A percentile compares a stretch with the other conserved stretches of the same genome.
Evolutionary conservation across 2,329 filamentous ascomycete genomes (phyloP).

Genomic region (Trichoderma endophyticum): DNA sequence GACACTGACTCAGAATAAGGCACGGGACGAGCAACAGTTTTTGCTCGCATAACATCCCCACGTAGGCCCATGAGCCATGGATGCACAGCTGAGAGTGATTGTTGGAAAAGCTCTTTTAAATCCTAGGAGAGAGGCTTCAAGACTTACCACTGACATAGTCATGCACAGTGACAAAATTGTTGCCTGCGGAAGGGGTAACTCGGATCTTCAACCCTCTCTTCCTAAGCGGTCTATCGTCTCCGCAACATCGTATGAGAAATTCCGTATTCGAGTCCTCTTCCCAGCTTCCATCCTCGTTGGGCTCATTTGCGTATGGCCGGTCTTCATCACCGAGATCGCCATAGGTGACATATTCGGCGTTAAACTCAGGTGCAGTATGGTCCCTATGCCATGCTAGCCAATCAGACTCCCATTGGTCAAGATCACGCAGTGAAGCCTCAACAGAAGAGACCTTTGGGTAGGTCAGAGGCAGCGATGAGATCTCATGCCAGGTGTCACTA

Average conservation of each 20-base stretch:
- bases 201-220: not conserved
- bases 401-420: not conserved
- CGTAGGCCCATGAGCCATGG: not conserved
- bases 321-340: slow-evolving; percentile 1
- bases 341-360: not conserved
- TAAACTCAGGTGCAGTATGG: not conserved
- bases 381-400: slow-evolving; percentile 7
- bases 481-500: not conserved
- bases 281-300: not conserved
- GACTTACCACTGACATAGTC: not conserved
- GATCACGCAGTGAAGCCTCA: not conserved
- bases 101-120: not conserved
- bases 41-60: not conserved
- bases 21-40: not conserved
- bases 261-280: not conserved
- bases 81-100: not conserved
- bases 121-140: not conserved
- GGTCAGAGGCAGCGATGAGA: not conserved
- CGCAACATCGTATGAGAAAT: slow-evolving; percentile 6
- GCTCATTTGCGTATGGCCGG: not conserved
- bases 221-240: not conserved
- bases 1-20: not conserved
- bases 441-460: slow-evolving; percentile 2
- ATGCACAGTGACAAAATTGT: not conserved
- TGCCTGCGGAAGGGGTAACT: not conserved